phyloP scores from a whole-genome alignment of 2,329 filamentous ascomycete genomes.

The Podosphaera leucotricha region DNA sequence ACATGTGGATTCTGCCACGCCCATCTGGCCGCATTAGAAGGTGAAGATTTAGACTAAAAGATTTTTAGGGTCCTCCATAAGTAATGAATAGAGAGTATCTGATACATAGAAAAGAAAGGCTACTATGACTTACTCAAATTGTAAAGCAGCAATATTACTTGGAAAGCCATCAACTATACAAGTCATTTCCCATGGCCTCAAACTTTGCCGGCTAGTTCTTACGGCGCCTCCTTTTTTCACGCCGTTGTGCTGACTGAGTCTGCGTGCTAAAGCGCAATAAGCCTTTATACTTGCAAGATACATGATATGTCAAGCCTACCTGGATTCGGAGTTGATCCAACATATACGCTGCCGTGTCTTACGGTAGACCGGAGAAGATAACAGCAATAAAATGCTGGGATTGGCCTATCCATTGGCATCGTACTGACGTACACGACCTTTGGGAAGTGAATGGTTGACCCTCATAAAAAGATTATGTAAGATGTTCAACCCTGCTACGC shows the following conservation, averaged over 20 bases:
- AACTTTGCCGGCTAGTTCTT: constrained; percentile 39
- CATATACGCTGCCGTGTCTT: constrained; percentile 47
- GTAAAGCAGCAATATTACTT: constrained; percentile 63
- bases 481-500: too few relatives aligned
- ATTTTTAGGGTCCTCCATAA: too few relatives aligned
- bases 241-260: constrained; percentile 84
- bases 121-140: constrained; percentile 55
- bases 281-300: not conserved
- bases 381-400: constrained; percentile 80
- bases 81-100: too few relatives aligned
- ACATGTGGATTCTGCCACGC: constrained; percentile 70
- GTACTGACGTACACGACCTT: too few relatives aligned
- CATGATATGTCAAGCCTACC: constrained; percentile 4
- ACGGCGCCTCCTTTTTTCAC: constrained; percentile 56
- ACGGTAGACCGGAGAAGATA: constrained; percentile 76
- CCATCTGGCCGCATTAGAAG: constrained; percentile 34
- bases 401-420: constrained; percentile 25
- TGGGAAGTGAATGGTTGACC: too few relatives aligned
- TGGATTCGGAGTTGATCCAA: constrained; percentile 81
- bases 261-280: too few relatives aligned
- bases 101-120: not conserved
- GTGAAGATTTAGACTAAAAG: too few relatives aligned
- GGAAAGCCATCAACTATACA: constrained; percentile 73
- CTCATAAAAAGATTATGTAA: too few relatives aligned
- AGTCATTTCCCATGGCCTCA: constrained; percentile 82